Base-by-base conservation (phyloP, 225 moss, liverwort and hornwort genomes). In the Bryum argenteum region DNA sequence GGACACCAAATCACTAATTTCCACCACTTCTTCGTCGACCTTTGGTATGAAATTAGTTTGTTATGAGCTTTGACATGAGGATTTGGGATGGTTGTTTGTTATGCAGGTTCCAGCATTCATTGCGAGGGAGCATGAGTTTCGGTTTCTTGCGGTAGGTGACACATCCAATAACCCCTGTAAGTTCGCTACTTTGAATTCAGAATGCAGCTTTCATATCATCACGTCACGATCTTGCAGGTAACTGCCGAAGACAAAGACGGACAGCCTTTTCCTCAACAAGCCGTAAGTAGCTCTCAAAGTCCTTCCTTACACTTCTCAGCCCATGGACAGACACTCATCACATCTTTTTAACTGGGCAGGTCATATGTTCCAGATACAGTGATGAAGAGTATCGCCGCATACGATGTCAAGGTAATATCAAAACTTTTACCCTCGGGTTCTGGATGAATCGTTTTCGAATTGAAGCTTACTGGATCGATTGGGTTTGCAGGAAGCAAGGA, bases 41-140 rank as follows among this genome's bases (percentile, higher is more conserved):
- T 48, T 71, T 60, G 66, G 58, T 64, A 42, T 62, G 48, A 60
- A 39, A 28, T 39, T n/a, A 37, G 16, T 50, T 52, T 26, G 61
- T 72, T 72, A 33, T 33, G 33, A 6, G 33, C 13, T n/a, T 57
- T 65, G 61, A 62, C 48, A 10, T 41, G 58, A 47, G 54, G 44
- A 43, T 22, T 13, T 72, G 78, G 39, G 19, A 23, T 58, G 61
- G 26, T n/a, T n/a, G n/a, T 6, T 54, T 71, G 59, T 22, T 61
- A n/a, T 87, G 81, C 85, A 97, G 94, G 86, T 94, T 41, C 89
- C 90, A 61, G 80, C 88, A 15, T 97, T 97, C 62, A 92, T 97
- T 58, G 90, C 84, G 77, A 89, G 96, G 70, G 96, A 97, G 80
- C 93, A 93, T 33, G 93, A 97, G 67, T 97, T 97, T 73, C 91